Evolutionary conservation across 148 eudicot species (phyloP).

Genomic region (Rhododendron vialii): DNA sequence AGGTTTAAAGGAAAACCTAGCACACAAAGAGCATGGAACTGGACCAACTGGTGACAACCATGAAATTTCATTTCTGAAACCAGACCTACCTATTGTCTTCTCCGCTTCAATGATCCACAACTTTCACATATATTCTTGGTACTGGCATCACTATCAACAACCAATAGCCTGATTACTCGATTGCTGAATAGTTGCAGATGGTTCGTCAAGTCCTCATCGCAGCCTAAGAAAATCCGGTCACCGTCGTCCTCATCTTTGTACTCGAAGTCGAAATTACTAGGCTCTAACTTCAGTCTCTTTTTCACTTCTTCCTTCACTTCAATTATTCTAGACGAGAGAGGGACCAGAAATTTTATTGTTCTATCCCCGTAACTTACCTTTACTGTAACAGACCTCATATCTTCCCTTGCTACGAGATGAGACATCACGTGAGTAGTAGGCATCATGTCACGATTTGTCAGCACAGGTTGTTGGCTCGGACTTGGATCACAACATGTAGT

Average conservation of each 20-base stretch:
- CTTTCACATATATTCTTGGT: neutral
- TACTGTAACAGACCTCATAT: neutral
- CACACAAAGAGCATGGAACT: neutral
- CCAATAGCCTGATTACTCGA: neutral
- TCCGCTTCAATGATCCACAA: neutral
- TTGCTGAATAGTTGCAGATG: neutral
- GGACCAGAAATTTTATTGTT: neutral
- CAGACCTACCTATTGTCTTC: neutral
- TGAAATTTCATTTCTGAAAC: no score
- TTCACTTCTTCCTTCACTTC: neutral
- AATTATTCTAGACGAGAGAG: neutral
- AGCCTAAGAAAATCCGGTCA: neutral
- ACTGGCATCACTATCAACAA: neutral
- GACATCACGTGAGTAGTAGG: no score
- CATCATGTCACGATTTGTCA: no score
- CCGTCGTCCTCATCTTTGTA: neutral
- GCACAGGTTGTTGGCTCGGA: no score
- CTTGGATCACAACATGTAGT: no score
- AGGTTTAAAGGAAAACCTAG: neutral
- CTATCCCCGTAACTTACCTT: neutral
- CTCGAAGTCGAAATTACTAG: neutral
- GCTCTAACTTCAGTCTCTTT: neutral
- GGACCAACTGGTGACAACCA: neutral
- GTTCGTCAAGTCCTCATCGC: neutral
- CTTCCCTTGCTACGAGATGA: no score